Evolutionary conservation across 2,329 filamentous ascomycete genomes (phyloP).

Genomic region (Trichoderma semiorbis): DNA sequence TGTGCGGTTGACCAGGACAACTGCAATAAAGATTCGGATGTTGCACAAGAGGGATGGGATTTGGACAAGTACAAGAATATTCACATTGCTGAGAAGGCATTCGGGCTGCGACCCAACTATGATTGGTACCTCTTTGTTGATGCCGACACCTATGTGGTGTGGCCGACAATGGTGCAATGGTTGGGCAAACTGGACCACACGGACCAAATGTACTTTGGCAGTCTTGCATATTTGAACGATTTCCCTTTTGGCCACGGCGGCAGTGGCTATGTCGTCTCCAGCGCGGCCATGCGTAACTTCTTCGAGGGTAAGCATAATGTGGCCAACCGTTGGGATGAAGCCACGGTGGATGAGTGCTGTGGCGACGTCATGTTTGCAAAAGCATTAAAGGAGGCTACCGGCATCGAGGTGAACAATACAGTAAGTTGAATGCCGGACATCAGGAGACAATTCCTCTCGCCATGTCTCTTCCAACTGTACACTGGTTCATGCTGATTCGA

Average conservation of each 20-base stretch:
- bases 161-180: slow-evolving; percentile 50
- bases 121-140: slow-evolving; percentile 61
- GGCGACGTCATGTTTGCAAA: slow-evolving; percentile 50
- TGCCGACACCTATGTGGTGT: slow-evolving; percentile 56
- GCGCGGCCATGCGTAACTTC: slow-evolving; percentile 46
- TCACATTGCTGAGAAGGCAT: slow-evolving; percentile 56
- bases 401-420: slow-evolving; percentile 39
- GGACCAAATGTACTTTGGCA: slow-evolving; percentile 49
- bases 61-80: slow-evolving; percentile 62
- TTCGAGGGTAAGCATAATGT: slow-evolving; percentile 43
- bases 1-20: slow-evolving; percentile 45
- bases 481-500: background rate
- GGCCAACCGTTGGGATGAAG: slow-evolving; percentile 45
- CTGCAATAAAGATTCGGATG: slow-evolving; percentile 35
- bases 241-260: slow-evolving; percentile 54
- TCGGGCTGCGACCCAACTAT: slow-evolving; percentile 45
- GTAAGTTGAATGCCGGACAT: slow-evolving; percentile 31
- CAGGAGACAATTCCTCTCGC: background rate
- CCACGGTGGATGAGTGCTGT: slow-evolving; percentile 43
- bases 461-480: background rate
- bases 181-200: slow-evolving; percentile 41
- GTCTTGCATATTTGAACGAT: slow-evolving; percentile 40
- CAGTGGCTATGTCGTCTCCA: slow-evolving; percentile 52
- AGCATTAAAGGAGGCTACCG: slow-evolving; percentile 44
- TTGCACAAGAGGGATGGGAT: slow-evolving; percentile 43